Evolutionary conservation across 2,329 filamentous ascomycete species (phyloP).

Genomic region (Aspergillus sergii): DNA sequence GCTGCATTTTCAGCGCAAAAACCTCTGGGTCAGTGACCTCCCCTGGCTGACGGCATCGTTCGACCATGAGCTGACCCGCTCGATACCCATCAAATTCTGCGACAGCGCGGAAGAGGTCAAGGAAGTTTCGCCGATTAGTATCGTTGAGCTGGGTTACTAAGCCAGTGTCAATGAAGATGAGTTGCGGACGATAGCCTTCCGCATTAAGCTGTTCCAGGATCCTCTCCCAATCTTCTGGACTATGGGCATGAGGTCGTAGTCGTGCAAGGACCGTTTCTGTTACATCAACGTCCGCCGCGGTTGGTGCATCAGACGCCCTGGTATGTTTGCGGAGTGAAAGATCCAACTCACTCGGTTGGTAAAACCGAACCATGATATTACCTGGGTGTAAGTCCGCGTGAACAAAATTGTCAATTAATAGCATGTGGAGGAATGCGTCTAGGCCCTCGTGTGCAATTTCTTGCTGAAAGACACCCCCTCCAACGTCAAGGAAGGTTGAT

Average conservation of each 20-base stretch:
- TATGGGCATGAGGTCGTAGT: slow-evolving; percentile 71
- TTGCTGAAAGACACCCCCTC: slow-evolving; percentile 87
- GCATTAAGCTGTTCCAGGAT: slow-evolving; percentile 76
- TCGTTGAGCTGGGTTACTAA: slow-evolving; percentile 91
- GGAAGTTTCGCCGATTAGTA: slow-evolving; percentile 83
- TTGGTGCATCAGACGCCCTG: slow-evolving; percentile 44
- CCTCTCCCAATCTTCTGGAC: slow-evolving; percentile 70
- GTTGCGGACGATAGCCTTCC: slow-evolving; percentile 88
- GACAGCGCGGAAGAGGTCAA: slow-evolving; percentile 92
- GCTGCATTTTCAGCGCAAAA: slow-evolving; percentile 95
- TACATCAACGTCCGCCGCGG: slow-evolving; percentile 67
- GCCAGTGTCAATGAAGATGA: slow-evolving; percentile 97
- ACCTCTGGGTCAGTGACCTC: slow-evolving; percentile 86
- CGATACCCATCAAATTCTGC: slow-evolving; percentile 97
- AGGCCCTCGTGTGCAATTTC: slow-evolving; percentile 95
- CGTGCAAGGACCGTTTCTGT: slow-evolving; percentile 84
- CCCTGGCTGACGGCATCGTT: slow-evolving; percentile 88
- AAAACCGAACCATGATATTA: slow-evolving; percentile 99
- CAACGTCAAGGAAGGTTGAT: slow-evolving; percentile 85
- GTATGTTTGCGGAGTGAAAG: slow-evolving; percentile 56
- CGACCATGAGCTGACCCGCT: slow-evolving; percentile 92
- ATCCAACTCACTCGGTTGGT: slow-evolving; percentile 74
- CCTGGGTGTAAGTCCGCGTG: slow-evolving; percentile 95
- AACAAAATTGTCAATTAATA: slow-evolving; percentile 95
- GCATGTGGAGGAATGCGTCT: slow-evolving; percentile 94